A percentile compares a stretch with the other conserved stretches of the same genome.
These are phyloP conservation scores for Scytalidium lignicola DNA, from an alignment of 2,329 filamentous ascomycete genomes.

Conservation along the genomic window DNA sequence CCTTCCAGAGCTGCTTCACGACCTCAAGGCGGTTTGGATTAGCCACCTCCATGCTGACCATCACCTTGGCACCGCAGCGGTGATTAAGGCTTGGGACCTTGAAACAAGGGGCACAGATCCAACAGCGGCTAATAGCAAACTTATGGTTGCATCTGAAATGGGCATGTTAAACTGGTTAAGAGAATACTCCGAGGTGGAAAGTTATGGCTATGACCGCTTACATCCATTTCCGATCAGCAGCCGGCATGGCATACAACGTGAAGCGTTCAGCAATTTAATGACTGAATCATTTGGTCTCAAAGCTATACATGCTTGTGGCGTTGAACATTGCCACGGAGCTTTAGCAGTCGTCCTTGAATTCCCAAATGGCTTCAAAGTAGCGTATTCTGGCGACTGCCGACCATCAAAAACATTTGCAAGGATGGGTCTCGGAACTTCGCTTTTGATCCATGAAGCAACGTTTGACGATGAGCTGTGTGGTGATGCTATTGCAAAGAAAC, in stretches of 20 bases:
- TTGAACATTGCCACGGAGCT: constrained; percentile 75
- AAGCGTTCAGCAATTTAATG: constrained; percentile 31
- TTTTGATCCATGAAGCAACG: constrained; percentile 92
- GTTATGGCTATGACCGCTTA: constrained; percentile 61
- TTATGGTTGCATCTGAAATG: constrained; percentile 64
- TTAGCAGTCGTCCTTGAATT: constrained; percentile 75
- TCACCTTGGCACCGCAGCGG: constrained; percentile 75
- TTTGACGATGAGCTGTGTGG: constrained; percentile 79
- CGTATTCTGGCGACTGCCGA: constrained; percentile 91
- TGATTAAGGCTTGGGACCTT: constrained; percentile 77
- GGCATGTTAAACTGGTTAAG: constrained; percentile 71
- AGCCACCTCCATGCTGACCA: constrained; percentile 96
- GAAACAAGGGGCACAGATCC: constrained; percentile 38
- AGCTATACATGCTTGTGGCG: constrained; percentile 60
- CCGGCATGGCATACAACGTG: not conserved
- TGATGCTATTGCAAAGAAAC: constrained; percentile 83
- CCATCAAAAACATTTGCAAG: constrained; percentile 65
- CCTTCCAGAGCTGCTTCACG: constrained; percentile 64
- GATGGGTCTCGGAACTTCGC: constrained; percentile 69
- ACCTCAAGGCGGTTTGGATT: constrained; percentile 83
- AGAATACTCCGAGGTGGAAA: constrained; percentile 75
- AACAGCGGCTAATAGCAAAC: constrained; percentile 30
- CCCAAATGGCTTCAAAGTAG: constrained; percentile 74
- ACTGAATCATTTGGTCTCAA: constrained; percentile 55
- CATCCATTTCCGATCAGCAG: constrained; percentile 15